Base-by-base conservation (phyloP, 306 rosid genomes). In the Vigna nakashimae region DNA sequence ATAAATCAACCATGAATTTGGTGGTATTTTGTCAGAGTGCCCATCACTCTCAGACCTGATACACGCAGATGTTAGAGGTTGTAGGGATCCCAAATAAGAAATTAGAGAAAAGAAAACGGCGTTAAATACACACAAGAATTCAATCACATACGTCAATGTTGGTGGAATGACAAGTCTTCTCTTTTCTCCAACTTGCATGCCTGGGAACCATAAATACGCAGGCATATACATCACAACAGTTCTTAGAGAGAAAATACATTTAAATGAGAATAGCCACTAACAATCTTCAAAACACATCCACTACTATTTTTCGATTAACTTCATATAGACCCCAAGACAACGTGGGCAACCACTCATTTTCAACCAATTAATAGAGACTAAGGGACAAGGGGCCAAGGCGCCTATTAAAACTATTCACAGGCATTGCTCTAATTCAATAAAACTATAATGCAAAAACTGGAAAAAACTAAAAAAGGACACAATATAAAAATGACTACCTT, bases 131-230 rank as follows among this genome's bases (percentile, higher is more conserved):
- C 71, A 75, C 14, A 80, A 49, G 48, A 51, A 28, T 79, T 67
- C 18, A 53, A 67, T 51, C 56, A 75, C 89, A 26, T 89, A 94
- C 98, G 81, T 86, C 91, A 90, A 45, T 69, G 91, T 62, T 38
- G 98, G 97, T 65, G 98, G 97, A 65, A 94, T 73, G n/a, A 83
- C 69, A 56, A 94, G 90, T 80, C 94, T 89, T 82, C 98, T 87
- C 84, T 82, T 92, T 71, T 75, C 94, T 48, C 97, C 97, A 30
- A 88, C 96, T 68, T 52, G 93, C 94, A 94, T 92, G 64, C 96
- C 97, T 94, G 83, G 83, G 49, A 65, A 82, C 58, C 83, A 83
- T 42, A 67, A 69, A 79, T 6, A 24, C 36, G 17, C 11, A 38
- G 4, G 65, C 20, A 13, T 2, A 58, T 12, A 26, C 76, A 75